A percentile compares a stretch with the other conserved stretches of the same genome.
Evolutionary conservation across 2,329 filamentous ascomycete genomes (phyloP).

Genomic region (Magnaporthiopsis rhizophila): DNA sequence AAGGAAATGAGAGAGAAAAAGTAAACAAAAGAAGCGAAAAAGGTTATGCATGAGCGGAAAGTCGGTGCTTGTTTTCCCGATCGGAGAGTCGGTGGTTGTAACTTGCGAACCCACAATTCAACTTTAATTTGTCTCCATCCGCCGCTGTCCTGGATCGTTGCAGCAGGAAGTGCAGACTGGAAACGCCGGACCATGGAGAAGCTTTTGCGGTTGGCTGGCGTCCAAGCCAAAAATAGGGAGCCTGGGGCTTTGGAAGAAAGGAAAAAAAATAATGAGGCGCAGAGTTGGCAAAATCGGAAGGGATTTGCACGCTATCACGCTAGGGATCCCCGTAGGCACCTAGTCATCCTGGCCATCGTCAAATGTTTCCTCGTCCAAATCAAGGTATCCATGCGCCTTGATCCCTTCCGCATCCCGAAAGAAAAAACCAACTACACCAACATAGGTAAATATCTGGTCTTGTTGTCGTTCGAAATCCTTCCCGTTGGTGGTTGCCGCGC

Average conservation of each 20-base stretch:
- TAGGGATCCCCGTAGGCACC: too few relatives aligned
- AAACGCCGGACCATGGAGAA: not conserved
- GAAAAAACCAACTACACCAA: not conserved
- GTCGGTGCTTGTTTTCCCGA: not conserved
- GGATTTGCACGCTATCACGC: too few relatives aligned
- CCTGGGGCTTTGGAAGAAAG: too few relatives aligned
- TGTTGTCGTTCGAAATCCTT: not conserved
- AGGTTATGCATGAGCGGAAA: not conserved
- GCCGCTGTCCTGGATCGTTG: not conserved
- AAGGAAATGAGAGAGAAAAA: too few relatives aligned
- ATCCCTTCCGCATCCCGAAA: not conserved
- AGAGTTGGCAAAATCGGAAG: too few relatives aligned
- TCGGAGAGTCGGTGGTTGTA: not conserved
- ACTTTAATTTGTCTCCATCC: not conserved
- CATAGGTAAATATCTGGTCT: not conserved
- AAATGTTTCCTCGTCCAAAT: not conserved
- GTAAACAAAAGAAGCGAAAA: too few relatives aligned
- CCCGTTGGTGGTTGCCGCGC: not conserved
- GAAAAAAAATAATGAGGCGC: too few relatives aligned
- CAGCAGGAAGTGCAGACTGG: not conserved
- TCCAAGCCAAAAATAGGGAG: not conserved
- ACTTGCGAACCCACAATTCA: not conserved
- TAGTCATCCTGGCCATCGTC: not conserved
- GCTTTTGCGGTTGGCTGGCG: not conserved
- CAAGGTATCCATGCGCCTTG: not conserved